A percentile compares a stretch with the other conserved stretches of the same genome.
These are phyloP conservation scores for Mayamaea pseudoterrestris DNA, from an alignment of 108 stramenopile genomes.

Conservation along the genomic window DNA sequence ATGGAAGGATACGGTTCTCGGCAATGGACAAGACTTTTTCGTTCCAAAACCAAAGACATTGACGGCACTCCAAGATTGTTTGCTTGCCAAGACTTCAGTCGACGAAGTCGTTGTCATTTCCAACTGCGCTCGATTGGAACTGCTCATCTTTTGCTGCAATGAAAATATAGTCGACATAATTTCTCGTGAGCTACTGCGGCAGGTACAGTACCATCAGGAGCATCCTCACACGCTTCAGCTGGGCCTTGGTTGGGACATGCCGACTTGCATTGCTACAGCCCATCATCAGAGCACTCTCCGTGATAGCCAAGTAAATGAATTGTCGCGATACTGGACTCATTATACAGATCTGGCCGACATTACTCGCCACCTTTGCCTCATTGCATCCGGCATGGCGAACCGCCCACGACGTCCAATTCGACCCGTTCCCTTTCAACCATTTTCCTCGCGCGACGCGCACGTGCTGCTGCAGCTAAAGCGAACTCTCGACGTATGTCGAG, in stretches of 20 bases:
- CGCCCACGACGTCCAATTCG: slow-evolving; percentile 54
- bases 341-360: slow-evolving; percentile 8
- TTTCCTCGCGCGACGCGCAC: slow-evolving; percentile 70
- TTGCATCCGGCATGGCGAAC: slow-evolving; percentile 52
- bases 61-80: slow-evolving; percentile 24
- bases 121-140: slow-evolving; percentile 47
- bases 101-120: slow-evolving; percentile 56
- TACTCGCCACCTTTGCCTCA: slow-evolving; percentile 23
- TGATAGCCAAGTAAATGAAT: slow-evolving; percentile 2
- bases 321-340: slow-evolving; percentile 5
- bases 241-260: background rate
- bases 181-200: background rate
- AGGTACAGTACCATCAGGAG: background rate
- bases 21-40: slow-evolving; percentile 76
- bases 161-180: too few relatives aligned
- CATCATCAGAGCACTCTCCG: slow-evolving; percentile 6
- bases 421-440: slow-evolving; percentile 58
- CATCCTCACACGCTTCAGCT: background rate
- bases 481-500: slow-evolving; percentile 31
- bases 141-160: background rate
- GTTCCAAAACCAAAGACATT: slow-evolving; percentile 62
- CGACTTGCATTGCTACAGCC: background rate
- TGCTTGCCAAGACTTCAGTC: slow-evolving; percentile 2
- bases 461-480: slow-evolving; percentile 70
- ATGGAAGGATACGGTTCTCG: slow-evolving; percentile 68